phyloP scores from a whole-genome alignment of 768 basidiomycete species.

The Crepidotus variabilis region DNA sequence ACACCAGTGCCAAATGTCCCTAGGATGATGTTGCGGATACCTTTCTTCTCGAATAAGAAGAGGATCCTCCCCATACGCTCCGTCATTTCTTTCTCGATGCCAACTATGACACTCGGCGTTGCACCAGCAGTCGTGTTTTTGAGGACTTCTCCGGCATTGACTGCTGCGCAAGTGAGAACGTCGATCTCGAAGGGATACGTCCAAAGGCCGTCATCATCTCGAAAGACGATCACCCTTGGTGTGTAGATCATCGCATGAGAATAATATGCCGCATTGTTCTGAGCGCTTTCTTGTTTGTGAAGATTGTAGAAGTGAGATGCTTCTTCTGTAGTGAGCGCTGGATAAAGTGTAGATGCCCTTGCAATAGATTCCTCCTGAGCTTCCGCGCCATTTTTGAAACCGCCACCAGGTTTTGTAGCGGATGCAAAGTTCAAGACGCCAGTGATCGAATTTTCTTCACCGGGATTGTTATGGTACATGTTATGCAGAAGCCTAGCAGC shows the following conservation, averaged over 20 bases:
- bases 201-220: slow-evolving; percentile 59
- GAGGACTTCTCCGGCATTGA: slow-evolving; percentile 56
- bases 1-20: slow-evolving; percentile 75
- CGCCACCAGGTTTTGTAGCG: slow-evolving; percentile 72
- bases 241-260: slow-evolving; percentile 80
- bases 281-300: slow-evolving; percentile 40
- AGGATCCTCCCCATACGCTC: slow-evolving; percentile 69
- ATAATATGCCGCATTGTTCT: slow-evolving; percentile 51
- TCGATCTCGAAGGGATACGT: slow-evolving; percentile 56
- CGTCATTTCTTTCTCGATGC: slow-evolving; percentile 52
- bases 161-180: slow-evolving; percentile 69
- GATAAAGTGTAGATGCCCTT: slow-evolving; percentile 68
- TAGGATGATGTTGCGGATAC: slow-evolving; percentile 52
- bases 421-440: slow-evolving; percentile 78
- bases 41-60: slow-evolving; percentile 54
- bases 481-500: slow-evolving; percentile 43
- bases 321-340: slow-evolving; percentile 50
- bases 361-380: slow-evolving; percentile 84
- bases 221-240: slow-evolving; percentile 57
- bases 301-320: slow-evolving; percentile 60
- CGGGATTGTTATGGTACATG: slow-evolving; percentile 13
- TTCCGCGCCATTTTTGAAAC: slow-evolving; percentile 67
- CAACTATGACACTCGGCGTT: slow-evolving; percentile 23
- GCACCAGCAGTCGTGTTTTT: slow-evolving; percentile 15
- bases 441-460: slow-evolving; percentile 27